Conservation (phyloP, 192 early-diverging fungal genomes). For the Backusella morwellensis region DNA sequence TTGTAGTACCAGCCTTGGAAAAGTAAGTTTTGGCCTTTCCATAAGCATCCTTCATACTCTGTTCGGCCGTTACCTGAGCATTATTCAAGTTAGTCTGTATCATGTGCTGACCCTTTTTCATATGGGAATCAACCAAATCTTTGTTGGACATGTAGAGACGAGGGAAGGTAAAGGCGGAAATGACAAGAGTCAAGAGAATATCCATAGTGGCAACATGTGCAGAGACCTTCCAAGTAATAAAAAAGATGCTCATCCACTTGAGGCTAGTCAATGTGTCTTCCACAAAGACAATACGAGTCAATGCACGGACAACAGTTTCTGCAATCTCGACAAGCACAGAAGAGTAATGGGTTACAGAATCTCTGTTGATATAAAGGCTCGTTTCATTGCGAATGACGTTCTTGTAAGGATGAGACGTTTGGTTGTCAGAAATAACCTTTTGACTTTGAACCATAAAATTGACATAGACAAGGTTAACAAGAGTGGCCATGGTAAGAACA, state of each 20-base stretch:
- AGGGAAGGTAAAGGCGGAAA: slow-evolving; percentile 24
- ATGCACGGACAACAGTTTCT: slow-evolving; percentile 13
- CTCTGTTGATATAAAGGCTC: slow-evolving; percentile 4
- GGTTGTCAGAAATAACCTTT: slow-evolving; percentile 3
- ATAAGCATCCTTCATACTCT: slow-evolving; percentile 19
- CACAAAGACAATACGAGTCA: slow-evolving; percentile 21
- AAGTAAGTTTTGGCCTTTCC: slow-evolving; percentile 17
- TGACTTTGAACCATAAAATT: slow-evolving; percentile 11
- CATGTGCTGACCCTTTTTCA: slow-evolving; percentile 16
- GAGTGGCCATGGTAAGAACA: slow-evolving; percentile 9
- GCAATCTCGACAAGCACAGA: slow-evolving; percentile 3
- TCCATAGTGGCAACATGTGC: slow-evolving; percentile 18
- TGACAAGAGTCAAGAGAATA: slow-evolving; percentile 1
- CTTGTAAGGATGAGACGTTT: slow-evolving; percentile 4
- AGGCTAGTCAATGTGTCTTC: slow-evolving; percentile 18
- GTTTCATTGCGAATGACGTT: slow-evolving; percentile 15
- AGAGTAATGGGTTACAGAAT: slow-evolving; percentile 3
- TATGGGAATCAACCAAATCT: slow-evolving; percentile 20
- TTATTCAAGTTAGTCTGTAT: background rate
- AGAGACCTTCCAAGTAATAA: slow-evolving; percentile 17
- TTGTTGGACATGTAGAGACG: slow-evolving; percentile 28
- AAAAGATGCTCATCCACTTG: slow-evolving; percentile 19
- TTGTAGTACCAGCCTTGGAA: slow-evolving; percentile 23
- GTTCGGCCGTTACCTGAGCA: background rate
- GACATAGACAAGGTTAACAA: slow-evolving; percentile 23